A percentile compares a stretch with the other conserved stretches of the same genome.
Conservation (phyloP, 306 rosid genomes). For the Castanea sativa region DNA sequence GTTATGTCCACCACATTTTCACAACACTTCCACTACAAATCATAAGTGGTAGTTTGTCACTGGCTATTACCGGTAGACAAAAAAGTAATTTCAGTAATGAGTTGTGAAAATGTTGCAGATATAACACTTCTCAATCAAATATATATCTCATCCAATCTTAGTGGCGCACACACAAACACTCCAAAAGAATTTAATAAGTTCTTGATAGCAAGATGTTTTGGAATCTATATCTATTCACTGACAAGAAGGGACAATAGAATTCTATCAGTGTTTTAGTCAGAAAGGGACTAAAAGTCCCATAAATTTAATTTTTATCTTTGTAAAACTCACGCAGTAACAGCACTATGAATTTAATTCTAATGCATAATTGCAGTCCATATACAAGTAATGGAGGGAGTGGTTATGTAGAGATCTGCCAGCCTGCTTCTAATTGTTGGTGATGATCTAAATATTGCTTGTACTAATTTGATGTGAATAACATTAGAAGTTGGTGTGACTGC, state of each 20-base stretch:
- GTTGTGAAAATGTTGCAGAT: too few species aligned
- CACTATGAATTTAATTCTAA: neutral
- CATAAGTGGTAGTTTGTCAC: too few species aligned
- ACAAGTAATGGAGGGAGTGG: neutral
- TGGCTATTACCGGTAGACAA: fast-evolving
- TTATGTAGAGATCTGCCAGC: too few species aligned
- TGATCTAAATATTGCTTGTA: neutral
- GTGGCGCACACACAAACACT: neutral
- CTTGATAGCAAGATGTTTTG: neutral
- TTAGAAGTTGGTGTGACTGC: neutral
- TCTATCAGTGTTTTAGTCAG: neutral
- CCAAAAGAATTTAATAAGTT: neutral
- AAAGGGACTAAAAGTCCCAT: neutral
- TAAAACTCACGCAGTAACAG: neutral
- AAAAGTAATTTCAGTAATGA: too few species aligned
- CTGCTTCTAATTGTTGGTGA: too few species aligned
- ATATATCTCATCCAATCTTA: neutral
- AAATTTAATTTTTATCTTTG: neutral
- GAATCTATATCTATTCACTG: neutral
- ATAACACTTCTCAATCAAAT: neutral
- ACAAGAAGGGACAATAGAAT: neutral
- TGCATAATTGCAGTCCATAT: neutral
- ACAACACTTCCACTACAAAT: too few species aligned
- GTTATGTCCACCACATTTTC: too few species aligned
- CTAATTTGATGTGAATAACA: neutral